Evolutionary conservation across 306 rosid species (phyloP), one percentile per base, ranked within the genome.

Genomic region (Fragaria vesca): DNA sequence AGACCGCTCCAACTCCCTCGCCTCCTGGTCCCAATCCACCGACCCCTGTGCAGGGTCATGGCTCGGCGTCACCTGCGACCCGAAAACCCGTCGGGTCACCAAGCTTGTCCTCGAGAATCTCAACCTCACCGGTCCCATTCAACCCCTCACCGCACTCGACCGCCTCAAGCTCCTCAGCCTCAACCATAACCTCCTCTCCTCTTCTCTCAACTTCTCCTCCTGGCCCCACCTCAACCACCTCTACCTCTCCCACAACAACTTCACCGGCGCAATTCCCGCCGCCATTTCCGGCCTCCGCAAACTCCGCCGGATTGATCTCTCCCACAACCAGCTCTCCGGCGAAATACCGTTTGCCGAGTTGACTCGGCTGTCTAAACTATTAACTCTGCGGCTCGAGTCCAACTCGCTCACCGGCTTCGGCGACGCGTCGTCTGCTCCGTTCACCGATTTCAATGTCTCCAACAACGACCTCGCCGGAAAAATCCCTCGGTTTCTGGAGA

Each of bases 11-110:
- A 46, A 67, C 58, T 66, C 62, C 58, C 85, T 82, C 32, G 70
- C 76, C 50, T 73, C 79, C 38, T 77, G 82, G 82, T 12, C 43
- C 48, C 5, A 60, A n/a, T 73, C 76, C 34, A 46, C 85, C 20
- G 72, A 58, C 52, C 82, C 76, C 6, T 82, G 85, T 38, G 76
- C 77, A 55, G 36, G 58, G 3, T 24, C 74, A 3, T 83, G 83
- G 86, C 73, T 75, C 26, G 86, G 86, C 16, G 80, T 83, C 78
- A 26, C 78, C 6, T 83, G 86, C 81, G 62, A 82, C 65, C 32
- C 66, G 10, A 18, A 13, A 1, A 69, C 83, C 58, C 30, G 54
- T 2, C 78, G 43, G n/a, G 72, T 83, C 78, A 75, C 74, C 1
- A 24, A 65, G 28, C 77, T 83, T 18, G 78, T 79, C 2, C 83